Evolutionary conservation across 768 basidiomycete genomes (phyloP).

Genomic region (Tricholoma sp.): DNA sequence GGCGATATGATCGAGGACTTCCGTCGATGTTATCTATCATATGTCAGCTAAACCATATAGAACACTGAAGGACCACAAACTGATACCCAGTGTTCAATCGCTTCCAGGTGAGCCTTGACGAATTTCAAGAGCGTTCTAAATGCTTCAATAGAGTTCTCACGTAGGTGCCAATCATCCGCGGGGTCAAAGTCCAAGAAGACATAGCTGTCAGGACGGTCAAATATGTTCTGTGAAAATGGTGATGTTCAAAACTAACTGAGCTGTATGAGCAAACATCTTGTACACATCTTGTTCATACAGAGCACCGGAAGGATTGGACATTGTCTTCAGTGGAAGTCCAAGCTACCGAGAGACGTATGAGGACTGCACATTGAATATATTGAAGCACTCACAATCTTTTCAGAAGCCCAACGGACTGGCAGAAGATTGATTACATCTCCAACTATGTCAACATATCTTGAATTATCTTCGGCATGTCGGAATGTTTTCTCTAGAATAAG

Average conservation of each 20-base stretch:
- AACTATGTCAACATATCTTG: conserved; percentile 51
- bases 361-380: conserved; percentile 1
- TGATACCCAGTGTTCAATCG: conserved; percentile 17
- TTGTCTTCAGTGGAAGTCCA: conserved; percentile 39
- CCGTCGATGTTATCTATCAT: conserved; percentile 3
- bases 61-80: not conserved
- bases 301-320: conserved; percentile 21
- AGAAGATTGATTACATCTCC: conserved; percentile 61
- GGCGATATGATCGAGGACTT: conserved; percentile 11
- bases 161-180: conserved; percentile 42
- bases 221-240: not conserved
- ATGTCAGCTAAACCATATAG: not conserved
- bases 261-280: conserved; percentile 41
- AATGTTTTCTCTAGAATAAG: conserved; percentile 34
- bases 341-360: conserved; percentile 22
- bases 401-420: conserved; percentile 57
- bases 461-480: conserved; percentile 18
- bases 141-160: conserved; percentile 31
- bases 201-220: conserved; percentile 27
- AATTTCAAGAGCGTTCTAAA: conserved; percentile 23
- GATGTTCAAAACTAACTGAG: conserved; percentile 33
- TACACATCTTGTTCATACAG: conserved; percentile 36
- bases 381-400: conserved; percentile 44
- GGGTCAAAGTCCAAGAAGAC: conserved; percentile 40
- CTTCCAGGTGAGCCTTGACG: conserved; percentile 27